A percentile compares a stretch with the other conserved stretches of the same genome.
Conservation (phyloP, 208 protist genomes). For the Leishmania gerbilli region DNA sequence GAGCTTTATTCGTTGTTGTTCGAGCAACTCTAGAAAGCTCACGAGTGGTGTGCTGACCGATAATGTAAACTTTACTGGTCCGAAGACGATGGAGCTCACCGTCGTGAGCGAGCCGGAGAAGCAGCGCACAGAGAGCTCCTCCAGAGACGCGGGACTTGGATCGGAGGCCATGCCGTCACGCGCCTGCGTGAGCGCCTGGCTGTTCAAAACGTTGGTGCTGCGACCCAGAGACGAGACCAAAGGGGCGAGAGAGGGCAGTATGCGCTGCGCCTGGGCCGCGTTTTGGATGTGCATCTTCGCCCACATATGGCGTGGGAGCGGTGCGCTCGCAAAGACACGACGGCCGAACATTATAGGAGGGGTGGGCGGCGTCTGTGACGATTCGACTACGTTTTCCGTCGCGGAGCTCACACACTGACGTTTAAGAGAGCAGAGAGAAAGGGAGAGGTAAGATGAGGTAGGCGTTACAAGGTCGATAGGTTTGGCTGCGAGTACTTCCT, state of each 20-base stretch:
- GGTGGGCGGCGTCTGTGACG: neutral
- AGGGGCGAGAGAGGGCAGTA: slow-evolving; percentile 63
- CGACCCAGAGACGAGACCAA: slow-evolving; percentile 27
- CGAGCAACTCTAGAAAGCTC: slow-evolving; percentile 15
- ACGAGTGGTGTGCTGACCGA: slow-evolving; percentile 29
- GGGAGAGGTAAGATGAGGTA: slow-evolving; percentile 1
- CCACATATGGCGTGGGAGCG: slow-evolving; percentile 74
- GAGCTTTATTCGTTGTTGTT: neutral
- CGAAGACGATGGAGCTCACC: slow-evolving; percentile 12
- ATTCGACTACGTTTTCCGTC: neutral
- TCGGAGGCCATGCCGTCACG: slow-evolving; percentile 36
- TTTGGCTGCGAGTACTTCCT: neutral
- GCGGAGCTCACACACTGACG: neutral
- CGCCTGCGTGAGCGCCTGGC: slow-evolving; percentile 23
- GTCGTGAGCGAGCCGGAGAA: neutral
- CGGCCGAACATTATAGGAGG: slow-evolving; percentile 66
- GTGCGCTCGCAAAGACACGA: slow-evolving; percentile 78
- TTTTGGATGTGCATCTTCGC: slow-evolving; percentile 70
- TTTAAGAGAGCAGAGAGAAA: neutral
- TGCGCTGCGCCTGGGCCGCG: slow-evolving; percentile 51
- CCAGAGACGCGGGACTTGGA: slow-evolving; percentile 6
- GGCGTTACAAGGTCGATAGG: neutral
- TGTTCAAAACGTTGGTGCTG: slow-evolving; percentile 30
- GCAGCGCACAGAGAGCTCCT: slow-evolving; percentile 15
- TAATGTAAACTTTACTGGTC: slow-evolving; percentile 12